Base-by-base conservation (phyloP, 768 basidiomycete genomes). In the Leccinum boreale region DNA sequence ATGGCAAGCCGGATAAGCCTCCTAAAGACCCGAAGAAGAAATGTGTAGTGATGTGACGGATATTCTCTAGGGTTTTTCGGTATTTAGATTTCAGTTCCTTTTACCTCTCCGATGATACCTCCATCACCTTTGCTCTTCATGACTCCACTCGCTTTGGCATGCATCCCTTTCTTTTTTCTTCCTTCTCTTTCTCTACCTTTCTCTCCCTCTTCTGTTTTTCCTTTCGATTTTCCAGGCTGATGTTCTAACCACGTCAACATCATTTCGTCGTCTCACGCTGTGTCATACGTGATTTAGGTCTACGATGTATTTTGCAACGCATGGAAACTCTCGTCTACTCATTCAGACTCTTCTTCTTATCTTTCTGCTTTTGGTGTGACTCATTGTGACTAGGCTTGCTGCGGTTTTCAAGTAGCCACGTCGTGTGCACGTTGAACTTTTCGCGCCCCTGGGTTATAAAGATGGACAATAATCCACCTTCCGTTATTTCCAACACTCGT, bases 31-130 rank as follows among this genome's bases (percentile, higher is more conserved):
- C 73, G 59, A 75, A 72, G 75, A 75, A 70, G 68, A 86, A 81
- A 77, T 92, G 90, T 82, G 79, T 88, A 74, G 83, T 91, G 79
- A 81, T 92, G 84, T 92, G 86, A 85, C 70, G 79, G 76, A 77
- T 77, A 75, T 81, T 79, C 74, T 78, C 76, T 77, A 44, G 80
- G 82, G 84, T 82, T 78, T 77, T 73, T 74, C 74, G 77, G 77
- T 73, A 79, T 77, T 79, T 90, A 86, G 86, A 86, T 79, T 82
- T 80, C 68, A 80, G 77, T 76, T 77, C 69, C 69, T 73, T 78
- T 87, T 85, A 82, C 84, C 85, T 84, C 77, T 85, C 81, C 79
- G 81, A 90, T 86, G 88, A 90, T 90, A 90, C 88, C 89, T 87
- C 77, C 70, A 74, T 75, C 63, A 46, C 65, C 63, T 62, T 57